Percentiles rank a stretch among this genome's conserved stretches.
Evolutionary conservation across 805 yeast species (phyloP).

Genomic region (Yarrowia yakushimensis): DNA sequence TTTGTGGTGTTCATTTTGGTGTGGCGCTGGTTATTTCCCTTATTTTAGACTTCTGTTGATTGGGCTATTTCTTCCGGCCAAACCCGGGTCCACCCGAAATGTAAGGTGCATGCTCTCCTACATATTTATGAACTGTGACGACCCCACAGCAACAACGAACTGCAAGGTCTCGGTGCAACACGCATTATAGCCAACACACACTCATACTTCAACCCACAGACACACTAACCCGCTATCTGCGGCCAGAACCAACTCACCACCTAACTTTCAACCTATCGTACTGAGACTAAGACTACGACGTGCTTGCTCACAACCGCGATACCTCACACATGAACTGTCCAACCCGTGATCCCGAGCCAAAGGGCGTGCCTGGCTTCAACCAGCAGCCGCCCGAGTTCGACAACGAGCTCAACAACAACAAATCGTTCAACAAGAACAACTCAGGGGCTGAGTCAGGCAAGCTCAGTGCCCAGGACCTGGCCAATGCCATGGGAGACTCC

Average conservation of each 20-base stretch:
- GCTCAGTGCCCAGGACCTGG: constrained; percentile 2
- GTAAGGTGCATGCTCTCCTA: constrained; percentile 21
- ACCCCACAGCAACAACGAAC: too few relatives aligned
- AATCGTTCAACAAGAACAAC: constrained; percentile 27
- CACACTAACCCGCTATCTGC: neutral
- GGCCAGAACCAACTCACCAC: neutral
- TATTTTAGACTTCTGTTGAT: neutral
- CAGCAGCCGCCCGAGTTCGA: constrained; percentile 33
- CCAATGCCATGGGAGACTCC: constrained; percentile 12
- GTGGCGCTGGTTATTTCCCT: neutral
- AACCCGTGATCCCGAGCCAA: constrained; percentile 36
- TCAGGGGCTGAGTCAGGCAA: neutral
- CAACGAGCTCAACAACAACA: constrained; percentile 30
- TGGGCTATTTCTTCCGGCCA: constrained; percentile 13
- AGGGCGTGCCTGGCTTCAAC: constrained; percentile 31
- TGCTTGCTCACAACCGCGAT: neutral
- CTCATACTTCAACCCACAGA: neutral
- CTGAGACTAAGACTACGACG: neutral
- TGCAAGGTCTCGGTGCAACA: neutral
- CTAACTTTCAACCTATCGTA: neutral
- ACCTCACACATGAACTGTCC: constrained; percentile 33
- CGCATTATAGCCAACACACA: neutral
- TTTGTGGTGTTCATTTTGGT: neutral
- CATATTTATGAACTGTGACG: neutral
- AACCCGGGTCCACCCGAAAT: constrained; percentile 10